These are phyloP conservation scores for Sporothrix curviconia DNA, from an alignment of 2,329 filamentous ascomycete genomes.

Conservation along the genomic window DNA sequence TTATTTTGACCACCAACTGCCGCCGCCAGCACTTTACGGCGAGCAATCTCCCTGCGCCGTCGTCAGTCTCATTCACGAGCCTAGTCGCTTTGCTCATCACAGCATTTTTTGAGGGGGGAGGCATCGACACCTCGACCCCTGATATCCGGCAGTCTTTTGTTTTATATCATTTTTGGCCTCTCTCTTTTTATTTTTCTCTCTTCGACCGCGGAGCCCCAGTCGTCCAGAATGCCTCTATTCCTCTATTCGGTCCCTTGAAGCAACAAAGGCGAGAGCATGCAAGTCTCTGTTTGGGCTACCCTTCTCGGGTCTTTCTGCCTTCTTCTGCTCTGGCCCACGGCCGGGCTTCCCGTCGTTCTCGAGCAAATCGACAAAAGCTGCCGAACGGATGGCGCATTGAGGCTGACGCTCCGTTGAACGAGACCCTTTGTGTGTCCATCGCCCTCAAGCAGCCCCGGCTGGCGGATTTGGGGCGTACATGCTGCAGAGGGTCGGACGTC, in stretches of 20 bases:
- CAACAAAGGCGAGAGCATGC: slow-evolving; percentile 4
- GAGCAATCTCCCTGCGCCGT: too few species aligned
- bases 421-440: slow-evolving; percentile 10
- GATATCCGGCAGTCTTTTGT: too few species aligned
- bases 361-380: neutral
- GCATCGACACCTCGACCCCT: too few species aligned
- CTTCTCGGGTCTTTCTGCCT: neutral
- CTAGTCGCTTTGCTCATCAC: too few species aligned
- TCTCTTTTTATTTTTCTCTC: neutral
- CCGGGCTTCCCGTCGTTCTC: neutral
- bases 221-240: neutral
- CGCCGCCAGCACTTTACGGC: too few species aligned
- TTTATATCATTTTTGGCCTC: too few species aligned
- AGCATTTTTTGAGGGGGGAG: too few species aligned
- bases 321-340: neutral
- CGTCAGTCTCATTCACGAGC: too few species aligned
- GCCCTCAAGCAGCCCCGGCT: slow-evolving; percentile 14
- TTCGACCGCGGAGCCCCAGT: neutral
- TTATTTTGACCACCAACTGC: too few species aligned
- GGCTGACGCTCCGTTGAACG: neutral
- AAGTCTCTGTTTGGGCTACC: neutral
- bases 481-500: neutral
- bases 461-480: neutral
- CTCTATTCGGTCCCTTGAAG: neutral
- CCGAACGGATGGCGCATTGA: slow-evolving; percentile 11